phyloP scores from a whole-genome alignment of 2,329 filamentous ascomycete species.

The Colletotrichum coccodes region DNA sequence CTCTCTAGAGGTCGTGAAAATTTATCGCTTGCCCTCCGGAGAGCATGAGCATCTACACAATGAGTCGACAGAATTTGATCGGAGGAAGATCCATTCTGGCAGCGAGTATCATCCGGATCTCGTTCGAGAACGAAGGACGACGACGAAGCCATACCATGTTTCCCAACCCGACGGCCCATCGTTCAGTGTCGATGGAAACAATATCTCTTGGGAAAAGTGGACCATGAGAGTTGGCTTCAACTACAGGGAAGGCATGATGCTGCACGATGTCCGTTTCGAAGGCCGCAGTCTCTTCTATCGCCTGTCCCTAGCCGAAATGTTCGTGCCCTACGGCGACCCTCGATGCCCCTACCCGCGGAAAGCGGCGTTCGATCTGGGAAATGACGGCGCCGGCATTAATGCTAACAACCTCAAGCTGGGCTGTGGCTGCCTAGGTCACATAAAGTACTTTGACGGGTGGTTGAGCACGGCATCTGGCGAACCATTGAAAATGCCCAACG shows the following conservation, averaged over 20 bases:
- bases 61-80: slow-evolving; percentile 48
- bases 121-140: slow-evolving; percentile 36
- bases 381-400: slow-evolving; percentile 71
- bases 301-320: slow-evolving; percentile 75
- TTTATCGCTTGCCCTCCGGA: slow-evolving; percentile 58
- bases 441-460: slow-evolving; percentile 53
- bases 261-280: slow-evolving; percentile 76
- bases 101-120: slow-evolving; percentile 46
- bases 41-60: slow-evolving; percentile 48
- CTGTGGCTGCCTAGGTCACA: slow-evolving; percentile 75
- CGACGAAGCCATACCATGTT: slow-evolving; percentile 50
- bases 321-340: slow-evolving; percentile 74
- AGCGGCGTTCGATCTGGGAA: slow-evolving; percentile 77
- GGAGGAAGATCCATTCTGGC: slow-evolving; percentile 48
- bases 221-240: slow-evolving; percentile 76
- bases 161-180: slow-evolving; percentile 49
- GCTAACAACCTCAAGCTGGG: slow-evolving; percentile 75
- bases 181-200: slow-evolving; percentile 54
- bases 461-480: slow-evolving; percentile 44
- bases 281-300: slow-evolving; percentile 75
- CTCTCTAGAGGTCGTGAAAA: slow-evolving; percentile 58
- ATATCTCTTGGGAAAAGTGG: slow-evolving; percentile 72
- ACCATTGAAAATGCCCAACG: slow-evolving; percentile 45
- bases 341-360: slow-evolving; percentile 73
- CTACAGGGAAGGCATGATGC: slow-evolving; percentile 73